These are phyloP conservation scores for Themeda triandra DNA, from an alignment of 176 grass and related monocot species.

Conservation along the genomic window DNA sequence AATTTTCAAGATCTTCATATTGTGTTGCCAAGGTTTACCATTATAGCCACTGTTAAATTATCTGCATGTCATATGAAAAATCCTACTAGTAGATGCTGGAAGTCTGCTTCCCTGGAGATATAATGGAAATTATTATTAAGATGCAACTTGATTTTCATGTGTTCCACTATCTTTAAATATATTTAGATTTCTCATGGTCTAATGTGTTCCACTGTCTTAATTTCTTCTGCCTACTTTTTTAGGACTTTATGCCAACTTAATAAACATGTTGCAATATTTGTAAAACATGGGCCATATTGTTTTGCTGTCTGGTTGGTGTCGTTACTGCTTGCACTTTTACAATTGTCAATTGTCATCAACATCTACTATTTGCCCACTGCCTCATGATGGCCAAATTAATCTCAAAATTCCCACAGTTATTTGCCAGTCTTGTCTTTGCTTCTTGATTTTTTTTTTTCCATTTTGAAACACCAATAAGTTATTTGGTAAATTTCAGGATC, in stretches of 20 bases:
- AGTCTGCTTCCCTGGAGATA: background rate
- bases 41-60: background rate
- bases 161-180: background rate
- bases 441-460: background rate
- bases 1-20: background rate
- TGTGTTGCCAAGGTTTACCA: background rate
- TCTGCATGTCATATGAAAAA: background rate
- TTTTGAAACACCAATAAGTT: background rate
- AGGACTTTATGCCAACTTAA: background rate
- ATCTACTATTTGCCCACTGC: background rate
- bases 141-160: background rate
- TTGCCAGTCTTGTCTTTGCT: background rate
- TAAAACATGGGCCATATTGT: background rate
- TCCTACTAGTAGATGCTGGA: background rate
- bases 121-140: background rate
- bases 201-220: background rate
- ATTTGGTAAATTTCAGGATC: slow-evolving; percentile 50
- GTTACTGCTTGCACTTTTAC: slow-evolving; percentile 24
- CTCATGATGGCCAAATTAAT: background rate
- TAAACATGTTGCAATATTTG: background rate
- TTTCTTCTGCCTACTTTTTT: background rate
- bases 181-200: background rate
- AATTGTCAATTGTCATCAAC: slow-evolving; percentile 25
- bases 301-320: background rate
- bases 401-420: background rate